Percentiles rank a stretch among this genome's conserved stretches.
Conservation (phyloP, 2,329 filamentous ascomycete species). For the Phaeosphaeriaceae sp. region DNA sequence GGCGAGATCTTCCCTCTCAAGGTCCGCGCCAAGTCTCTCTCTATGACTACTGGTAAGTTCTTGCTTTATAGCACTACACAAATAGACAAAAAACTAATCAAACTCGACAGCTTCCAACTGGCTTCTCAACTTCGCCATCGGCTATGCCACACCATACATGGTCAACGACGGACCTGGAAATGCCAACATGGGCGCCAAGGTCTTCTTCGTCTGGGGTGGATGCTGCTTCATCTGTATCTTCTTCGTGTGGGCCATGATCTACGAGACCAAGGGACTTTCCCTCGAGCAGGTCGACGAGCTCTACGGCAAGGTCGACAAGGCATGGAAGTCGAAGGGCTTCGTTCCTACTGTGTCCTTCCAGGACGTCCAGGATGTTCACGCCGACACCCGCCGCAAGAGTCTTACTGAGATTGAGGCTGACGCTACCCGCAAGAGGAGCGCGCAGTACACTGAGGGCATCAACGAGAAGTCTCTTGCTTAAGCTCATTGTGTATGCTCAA, state of each 20-base stretch:
- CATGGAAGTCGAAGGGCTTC: slow-evolving; percentile 74
- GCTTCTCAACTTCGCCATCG: slow-evolving; percentile 60
- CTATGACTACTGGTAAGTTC: slow-evolving; percentile 52
- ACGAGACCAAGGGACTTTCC: slow-evolving; percentile 79
- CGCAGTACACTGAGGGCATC: slow-evolving; percentile 35
- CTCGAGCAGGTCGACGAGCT: slow-evolving; percentile 82
- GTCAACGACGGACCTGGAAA: slow-evolving; percentile 64
- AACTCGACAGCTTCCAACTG: slow-evolving; percentile 58
- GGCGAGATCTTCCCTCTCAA: slow-evolving; percentile 55
- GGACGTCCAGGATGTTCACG: slow-evolving; percentile 39
- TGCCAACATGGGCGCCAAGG: slow-evolving; percentile 66
- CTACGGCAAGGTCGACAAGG: slow-evolving; percentile 73
- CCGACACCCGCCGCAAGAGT: slow-evolving; percentile 37
- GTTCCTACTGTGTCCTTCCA: slow-evolving; percentile 59
- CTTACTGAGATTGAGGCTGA: slow-evolving; percentile 42
- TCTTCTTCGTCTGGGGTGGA: slow-evolving; percentile 64
- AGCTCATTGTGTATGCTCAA: background rate
- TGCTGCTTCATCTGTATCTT: slow-evolving; percentile 62
- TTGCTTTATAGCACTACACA: background rate
- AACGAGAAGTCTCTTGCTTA: slow-evolving; percentile 21
- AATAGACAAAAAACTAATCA: background rate
- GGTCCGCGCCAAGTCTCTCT: slow-evolving; percentile 56
- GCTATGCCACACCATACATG: slow-evolving; percentile 72
- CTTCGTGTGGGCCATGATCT: slow-evolving; percentile 78
- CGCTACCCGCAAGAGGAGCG: slow-evolving; percentile 42